Percentiles rank a stretch among this genome's conserved stretches.
These are phyloP conservation scores for Seiridium cupressi DNA, from an alignment of 2,329 filamentous ascomycete genomes.

Conservation along the genomic window DNA sequence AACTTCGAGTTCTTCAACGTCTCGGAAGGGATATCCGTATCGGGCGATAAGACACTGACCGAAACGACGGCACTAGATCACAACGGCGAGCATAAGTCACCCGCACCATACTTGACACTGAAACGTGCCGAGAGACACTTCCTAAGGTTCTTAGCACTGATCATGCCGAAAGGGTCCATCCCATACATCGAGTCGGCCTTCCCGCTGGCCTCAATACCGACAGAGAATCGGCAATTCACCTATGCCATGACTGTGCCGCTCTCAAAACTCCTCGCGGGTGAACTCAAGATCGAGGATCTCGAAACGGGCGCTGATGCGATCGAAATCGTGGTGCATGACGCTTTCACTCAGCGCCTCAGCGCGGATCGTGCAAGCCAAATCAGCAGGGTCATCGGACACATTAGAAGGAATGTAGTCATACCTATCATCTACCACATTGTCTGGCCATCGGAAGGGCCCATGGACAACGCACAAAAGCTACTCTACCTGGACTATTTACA, in stretches of 20 bases:
- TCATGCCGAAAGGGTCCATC: slow-evolving; percentile 53
- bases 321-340: slow-evolving; percentile 54
- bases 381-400: slow-evolving; percentile 56
- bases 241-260: slow-evolving; percentile 64
- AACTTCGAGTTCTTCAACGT: slow-evolving; percentile 78
- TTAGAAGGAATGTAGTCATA: slow-evolving; percentile 61
- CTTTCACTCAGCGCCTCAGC: slow-evolving; percentile 18
- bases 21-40: slow-evolving; percentile 49
- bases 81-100: slow-evolving; percentile 35
- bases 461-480: slow-evolving; percentile 20
- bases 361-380: slow-evolving; percentile 45
- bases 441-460: slow-evolving; percentile 24
- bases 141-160: slow-evolving; percentile 63
- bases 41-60: slow-evolving; percentile 12
- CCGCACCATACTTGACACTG: slow-evolving; percentile 62
- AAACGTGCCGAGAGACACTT: slow-evolving; percentile 70
- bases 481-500: slow-evolving; percentile 55
- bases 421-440: slow-evolving; percentile 55
- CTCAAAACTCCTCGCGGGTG: slow-evolving; percentile 50
- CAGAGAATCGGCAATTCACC: slow-evolving; percentile 62
- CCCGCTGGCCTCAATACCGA: slow-evolving; percentile 59
- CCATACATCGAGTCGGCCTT: slow-evolving; percentile 63
- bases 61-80: slow-evolving; percentile 22
- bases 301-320: slow-evolving; percentile 68
- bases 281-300: slow-evolving; percentile 61